Evolutionary conservation across 2,329 filamentous ascomycete species (phyloP), one percentile per base, ranked within the genome.

Genomic region (Aspergillus jensenii): DNA sequence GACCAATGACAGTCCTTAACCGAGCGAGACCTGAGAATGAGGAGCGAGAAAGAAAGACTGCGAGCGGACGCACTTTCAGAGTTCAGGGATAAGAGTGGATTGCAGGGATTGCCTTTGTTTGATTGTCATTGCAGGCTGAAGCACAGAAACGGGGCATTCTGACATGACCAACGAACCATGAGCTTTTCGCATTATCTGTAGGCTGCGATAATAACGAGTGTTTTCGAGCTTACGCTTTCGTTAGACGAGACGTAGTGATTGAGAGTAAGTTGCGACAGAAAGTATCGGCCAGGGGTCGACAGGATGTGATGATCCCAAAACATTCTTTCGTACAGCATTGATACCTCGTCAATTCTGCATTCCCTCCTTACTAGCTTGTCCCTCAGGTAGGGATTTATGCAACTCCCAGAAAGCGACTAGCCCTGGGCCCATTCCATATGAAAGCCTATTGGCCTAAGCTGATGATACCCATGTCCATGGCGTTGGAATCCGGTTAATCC

Each of bases 11-110:
- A 96, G 93, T 99, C n/a, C 84, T 99, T 65, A 93, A 96, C 74
- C 87, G 96, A 79, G 95, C 95, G 60, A 86, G 95, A 69, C 96
- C 95, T 44, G 95, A 99, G 74, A 92, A 89, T 68, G 93, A 98
- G 77, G 95, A 98, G 78, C 93, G 93, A 80, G 96, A 99, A 79
- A 88, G 91, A 71, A 99, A 99, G 87, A 99, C 95, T 57, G 95
- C 96, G 47, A 98, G 91, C 74, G 95, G 95, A 64, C 87, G 95
- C 69, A 96, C 93, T 44, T 99, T 99, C 85, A 82, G 83, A 67
- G 84, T 87, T 21, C 85, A 87, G 66, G 80, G 70, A 59, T 79
- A 74, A 61, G 39, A 56, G 51, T 49, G n/a, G 50, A 55, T 19
- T 40, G 31, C 45, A 49, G 15, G 14, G 46, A 51, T 55, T 14